These are phyloP conservation scores for Xenoacremonium recifei DNA, from an alignment of 2,329 filamentous ascomycete species.

Conservation along the genomic window DNA sequence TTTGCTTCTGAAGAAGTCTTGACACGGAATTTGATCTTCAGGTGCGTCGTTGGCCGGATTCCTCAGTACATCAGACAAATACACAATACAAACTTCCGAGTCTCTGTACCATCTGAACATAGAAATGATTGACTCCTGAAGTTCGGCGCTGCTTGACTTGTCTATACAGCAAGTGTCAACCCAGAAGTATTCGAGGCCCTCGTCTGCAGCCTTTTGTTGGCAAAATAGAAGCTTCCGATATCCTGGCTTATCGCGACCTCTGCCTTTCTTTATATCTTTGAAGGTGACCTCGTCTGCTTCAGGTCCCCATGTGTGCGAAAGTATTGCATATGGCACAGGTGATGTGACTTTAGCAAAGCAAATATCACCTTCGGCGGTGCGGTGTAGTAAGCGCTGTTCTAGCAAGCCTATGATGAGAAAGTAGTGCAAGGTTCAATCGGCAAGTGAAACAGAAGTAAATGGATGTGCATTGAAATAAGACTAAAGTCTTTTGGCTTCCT, in stretches of 20 bases:
- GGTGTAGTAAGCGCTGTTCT: no score
- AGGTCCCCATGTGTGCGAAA: slow-evolving; percentile 12
- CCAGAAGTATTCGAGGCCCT: slow-evolving; percentile 6
- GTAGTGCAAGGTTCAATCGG: no score
- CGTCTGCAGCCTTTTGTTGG: background rate
- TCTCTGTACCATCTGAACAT: slow-evolving; percentile 28
- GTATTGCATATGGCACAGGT: slow-evolving; percentile 15
- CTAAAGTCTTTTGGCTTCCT: no score
- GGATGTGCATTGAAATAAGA: no score
- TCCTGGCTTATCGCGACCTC: slow-evolving; percentile 3
- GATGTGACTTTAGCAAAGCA: no score
- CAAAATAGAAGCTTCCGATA: slow-evolving; percentile 13
- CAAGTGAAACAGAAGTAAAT: no score
- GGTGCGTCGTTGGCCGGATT: no score
- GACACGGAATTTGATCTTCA: no score
- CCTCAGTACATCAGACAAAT: slow-evolving; percentile 18
- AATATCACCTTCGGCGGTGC: no score
- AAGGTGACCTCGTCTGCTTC: slow-evolving; percentile 7
- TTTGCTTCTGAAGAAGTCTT: no score
- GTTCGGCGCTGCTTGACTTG: slow-evolving; percentile 15
- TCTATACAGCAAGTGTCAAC: slow-evolving; percentile 15
- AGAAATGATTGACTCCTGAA: slow-evolving; percentile 20
- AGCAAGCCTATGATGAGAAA: no score
- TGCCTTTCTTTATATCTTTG: slow-evolving; percentile 6
- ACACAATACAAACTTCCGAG: slow-evolving; percentile 11